Evolutionary conservation across 2,329 filamentous ascomycete genomes (phyloP), one percentile per base, ranked within the genome.

Genomic region (Ascochyta clinopodiicola): DNA sequence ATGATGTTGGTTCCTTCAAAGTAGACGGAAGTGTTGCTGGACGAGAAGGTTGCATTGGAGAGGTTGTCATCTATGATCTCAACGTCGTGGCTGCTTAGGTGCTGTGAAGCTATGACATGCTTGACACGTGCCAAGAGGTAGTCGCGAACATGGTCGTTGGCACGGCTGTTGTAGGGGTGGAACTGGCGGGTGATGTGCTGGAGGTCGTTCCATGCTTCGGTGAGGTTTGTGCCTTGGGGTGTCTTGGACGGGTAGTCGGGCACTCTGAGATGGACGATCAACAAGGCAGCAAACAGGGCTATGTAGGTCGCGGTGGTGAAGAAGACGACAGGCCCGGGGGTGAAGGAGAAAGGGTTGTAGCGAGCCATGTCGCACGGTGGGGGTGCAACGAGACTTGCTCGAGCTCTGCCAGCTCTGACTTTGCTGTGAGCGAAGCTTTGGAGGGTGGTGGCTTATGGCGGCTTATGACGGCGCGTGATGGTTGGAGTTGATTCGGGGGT

Each of bases 1-100:
- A 97, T 88, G 62, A 97, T 87, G 68, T 98, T 99, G 59, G 86
- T 94, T 29, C 92, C 91, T 77, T 98, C 93, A 67, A 96, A 97
- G 72, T 98, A 97, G 25, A 91, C 85, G 10, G 79, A 82, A 0
- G 72, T 73, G 19, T 76, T 70, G n/a, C 66, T 74, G 48, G 78
- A 78, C 38, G 86, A 86, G 34, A 83, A 88, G 1, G 92, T 95
- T 49, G 91, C 84, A 69, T 97, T 98, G 29, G 91, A 90, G 36
- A 81, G 78, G 42, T 86, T 79, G 72, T 97, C 93, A 67, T 96
- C 88, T 69, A 96, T 92, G 17, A 96, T 80, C 24, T 89, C 85
- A 19, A 87, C 85, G 31, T 78, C 55, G 17, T 66, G 59, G 29
- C 53, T 62, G 36, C 52, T 57, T 7, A 71, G 57, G 48, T 72